Evolutionary conservation across 192 early-diverging fungal genomes (phyloP).

Genomic region (Mortierella claussenii): DNA sequence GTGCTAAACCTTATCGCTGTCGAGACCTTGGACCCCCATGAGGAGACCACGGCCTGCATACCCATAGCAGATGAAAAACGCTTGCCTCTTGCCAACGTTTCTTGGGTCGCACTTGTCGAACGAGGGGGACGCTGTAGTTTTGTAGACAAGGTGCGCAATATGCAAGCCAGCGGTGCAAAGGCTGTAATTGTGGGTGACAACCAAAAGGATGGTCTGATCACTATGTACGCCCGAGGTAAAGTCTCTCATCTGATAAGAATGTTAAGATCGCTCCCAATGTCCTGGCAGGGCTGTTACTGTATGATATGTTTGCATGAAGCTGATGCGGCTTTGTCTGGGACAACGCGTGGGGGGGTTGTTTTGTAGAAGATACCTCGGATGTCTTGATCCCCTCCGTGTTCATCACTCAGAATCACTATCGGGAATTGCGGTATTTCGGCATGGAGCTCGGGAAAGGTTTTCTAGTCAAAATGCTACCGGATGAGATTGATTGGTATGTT

Average conservation of each 20-base stretch:
- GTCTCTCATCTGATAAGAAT: neutral
- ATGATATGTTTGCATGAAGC: too few species aligned
- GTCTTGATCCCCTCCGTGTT: constrained; percentile 90
- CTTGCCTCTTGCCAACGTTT: constrained; percentile 38
- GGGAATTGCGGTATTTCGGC: constrained; percentile 58
- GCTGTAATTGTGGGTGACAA: constrained; percentile 92
- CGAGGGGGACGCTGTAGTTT: constrained; percentile 87
- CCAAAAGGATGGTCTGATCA: constrained; percentile 74
- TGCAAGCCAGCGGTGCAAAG: constrained; percentile 85
- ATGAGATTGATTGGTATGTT: constrained; percentile 41
- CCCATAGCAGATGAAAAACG: constrained; percentile 26
- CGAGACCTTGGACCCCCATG: constrained; percentile 56
- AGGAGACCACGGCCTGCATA: constrained; percentile 68
- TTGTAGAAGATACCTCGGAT: constrained; percentile 83
- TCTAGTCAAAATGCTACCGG: constrained; percentile 17
- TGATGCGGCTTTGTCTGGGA: too few species aligned
- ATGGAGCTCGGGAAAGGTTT: constrained; percentile 49
- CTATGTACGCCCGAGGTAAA: constrained; percentile 84
- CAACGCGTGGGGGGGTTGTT: too few species aligned
- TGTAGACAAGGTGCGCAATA: constrained; percentile 88
- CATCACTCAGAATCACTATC: constrained; percentile 76
- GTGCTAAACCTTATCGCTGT: constrained; percentile 72
- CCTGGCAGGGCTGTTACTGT: neutral
- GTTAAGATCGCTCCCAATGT: neutral
- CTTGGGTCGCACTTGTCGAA: constrained; percentile 89